Conservation (phyloP, 2,329 filamentous ascomycete species). For the Penicillium vulpinum region DNA sequence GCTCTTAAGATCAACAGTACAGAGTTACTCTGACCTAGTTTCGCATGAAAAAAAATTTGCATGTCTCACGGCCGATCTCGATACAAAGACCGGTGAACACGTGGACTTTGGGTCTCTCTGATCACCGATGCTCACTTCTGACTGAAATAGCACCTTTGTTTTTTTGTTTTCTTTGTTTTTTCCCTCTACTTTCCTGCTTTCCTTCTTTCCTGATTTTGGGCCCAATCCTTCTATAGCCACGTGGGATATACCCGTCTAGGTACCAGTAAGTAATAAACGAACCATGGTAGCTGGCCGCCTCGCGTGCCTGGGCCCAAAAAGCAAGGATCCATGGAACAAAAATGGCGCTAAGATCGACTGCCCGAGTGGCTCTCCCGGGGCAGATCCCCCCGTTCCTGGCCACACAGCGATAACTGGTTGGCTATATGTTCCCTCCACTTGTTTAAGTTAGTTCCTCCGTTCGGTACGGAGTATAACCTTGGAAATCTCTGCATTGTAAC, state of each 20-base stretch:
- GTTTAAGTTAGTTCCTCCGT: not conserved
- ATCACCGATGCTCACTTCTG: not conserved
- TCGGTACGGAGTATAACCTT: too few relatives aligned
- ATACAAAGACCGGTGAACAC: not conserved
- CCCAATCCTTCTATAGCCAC: not conserved
- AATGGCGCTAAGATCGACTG: constrained; percentile 19
- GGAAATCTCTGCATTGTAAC: not conserved
- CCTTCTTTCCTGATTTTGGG: too few relatives aligned
- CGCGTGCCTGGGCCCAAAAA: not conserved
- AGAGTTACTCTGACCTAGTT: not conserved
- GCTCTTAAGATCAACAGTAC: not conserved
- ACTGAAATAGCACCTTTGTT: not conserved
- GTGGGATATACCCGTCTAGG: not conserved
- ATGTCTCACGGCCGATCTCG: not conserved
- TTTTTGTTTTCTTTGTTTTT: too few relatives aligned
- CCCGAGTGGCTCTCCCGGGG: constrained; percentile 12
- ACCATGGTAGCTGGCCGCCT: not conserved
- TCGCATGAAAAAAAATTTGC: not conserved
- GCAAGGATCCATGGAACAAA: not conserved
- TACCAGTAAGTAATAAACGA: not conserved
- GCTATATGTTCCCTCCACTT: not conserved
- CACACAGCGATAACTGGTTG: not conserved
- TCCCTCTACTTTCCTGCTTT: not conserved
- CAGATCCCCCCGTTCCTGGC: constrained; percentile 18
- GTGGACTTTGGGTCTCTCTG: not conserved